Base-by-base conservation (phyloP, 371 early-diverging fungal genomes). In the Zychaea mexicana region DNA sequence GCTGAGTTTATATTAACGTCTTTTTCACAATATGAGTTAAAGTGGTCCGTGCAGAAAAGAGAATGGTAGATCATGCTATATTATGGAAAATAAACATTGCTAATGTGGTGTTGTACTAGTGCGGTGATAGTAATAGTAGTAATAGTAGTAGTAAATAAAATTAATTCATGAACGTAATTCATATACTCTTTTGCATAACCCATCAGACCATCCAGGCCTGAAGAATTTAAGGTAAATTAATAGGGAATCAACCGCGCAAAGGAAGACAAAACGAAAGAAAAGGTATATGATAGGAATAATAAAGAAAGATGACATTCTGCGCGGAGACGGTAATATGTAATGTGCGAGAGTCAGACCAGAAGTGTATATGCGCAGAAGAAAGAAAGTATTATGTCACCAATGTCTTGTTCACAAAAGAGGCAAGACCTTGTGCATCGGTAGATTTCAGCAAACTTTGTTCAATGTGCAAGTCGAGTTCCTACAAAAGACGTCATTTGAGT, bases 381-480 rank as follows among this genome's bases (percentile, higher is more conserved):
- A 39, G 15, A 39, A 39, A 15, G 39, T 22, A 15, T 21, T 19
- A 15, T 58, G 21, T 17, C 17, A 42, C 55, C 46, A 74, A 33
- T n/a, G 69, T 63, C 52, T 79, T 73, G 13, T 42, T 42, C 12
- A 77, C 67, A 61, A 80, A 80, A 27, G 49, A 55, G 15, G 67
- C 59, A 13, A 80, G 45, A 36, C 68, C 68, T 49, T 75, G 68
- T 47, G 77, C 60, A 30, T 67, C 72, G 15, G 71, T 46, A 2
- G 66, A 33, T 52, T 67, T 72, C 30, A 81, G 53, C 49, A 81
- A 67, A 1, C 67, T 71, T 54, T 75, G 76, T 30, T 76, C 69
- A 10, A 81, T 38, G 67, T 81, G 81, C 17, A 73, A 45, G 54
- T 81, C 77, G 32, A 81, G 45, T 69, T 81, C 79, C 74, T 75